Percentiles rank a stretch among this genome's conserved stretches.
Evolutionary conservation across 345 rosid species (phyloP).

Genomic region (Gynandropsis gynandra): DNA sequence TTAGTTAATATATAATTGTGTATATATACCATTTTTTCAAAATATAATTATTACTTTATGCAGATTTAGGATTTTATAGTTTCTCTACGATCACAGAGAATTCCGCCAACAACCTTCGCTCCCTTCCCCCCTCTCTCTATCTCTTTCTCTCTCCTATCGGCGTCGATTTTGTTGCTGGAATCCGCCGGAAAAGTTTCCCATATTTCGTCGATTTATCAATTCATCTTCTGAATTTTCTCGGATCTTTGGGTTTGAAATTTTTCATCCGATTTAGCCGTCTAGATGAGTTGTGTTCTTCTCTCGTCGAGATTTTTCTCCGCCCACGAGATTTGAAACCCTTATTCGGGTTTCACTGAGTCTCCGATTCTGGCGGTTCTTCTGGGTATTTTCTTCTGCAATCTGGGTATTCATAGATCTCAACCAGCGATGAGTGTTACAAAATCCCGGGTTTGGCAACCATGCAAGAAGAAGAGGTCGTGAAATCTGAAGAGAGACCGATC

Average conservation of each 20-base stretch:
- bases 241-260: background rate
- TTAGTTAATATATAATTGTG: too few relatives aligned
- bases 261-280: background rate
- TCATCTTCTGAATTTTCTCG: background rate
- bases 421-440: conserved; percentile 57
- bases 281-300: conserved; percentile 22
- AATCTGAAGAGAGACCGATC: conserved; percentile 4
- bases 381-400: background rate
- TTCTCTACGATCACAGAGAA: too few relatives aligned
- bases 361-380: background rate
- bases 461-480: conserved; percentile 94
- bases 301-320: conserved; percentile 21
- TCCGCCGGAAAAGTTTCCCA: background rate
- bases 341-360: conserved; percentile 2
- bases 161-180: conserved; percentile 15
- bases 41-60: too few relatives aligned
- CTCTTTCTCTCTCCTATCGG: background rate
- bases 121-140: background rate
- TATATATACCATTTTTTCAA: too few relatives aligned
- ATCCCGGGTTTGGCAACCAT: conserved; percentile 99
- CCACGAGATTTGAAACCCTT: conserved; percentile 17
- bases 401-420: conserved; percentile 11
- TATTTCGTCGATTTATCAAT: background rate
- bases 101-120: background rate
- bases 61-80: too few relatives aligned